Base-by-base conservation (phyloP, 2,329 filamentous ascomycete genomes). In the Dactylellina drechsleri region DNA sequence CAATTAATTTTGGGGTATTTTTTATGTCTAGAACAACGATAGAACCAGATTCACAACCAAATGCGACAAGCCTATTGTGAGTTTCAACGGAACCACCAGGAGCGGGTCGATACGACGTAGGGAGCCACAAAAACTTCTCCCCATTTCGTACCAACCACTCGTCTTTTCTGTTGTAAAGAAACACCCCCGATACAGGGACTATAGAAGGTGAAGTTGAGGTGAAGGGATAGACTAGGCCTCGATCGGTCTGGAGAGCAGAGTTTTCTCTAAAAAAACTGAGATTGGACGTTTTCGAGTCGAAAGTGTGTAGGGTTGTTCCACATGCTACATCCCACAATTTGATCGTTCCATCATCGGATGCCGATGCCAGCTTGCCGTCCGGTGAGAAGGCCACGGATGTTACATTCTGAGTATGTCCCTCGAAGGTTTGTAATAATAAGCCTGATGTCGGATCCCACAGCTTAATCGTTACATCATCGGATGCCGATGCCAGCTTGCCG, bases 391-490 rank as follows among this genome's bases (percentile, higher is more conserved):
- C 43, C 43, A 47, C 43, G 16, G 15, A 15, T 15, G 2, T 47
- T n/a, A 47, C 43, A 2, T 8, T 5, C 1, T 47, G 3, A 15
- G 43, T n/a, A 47, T 47, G 43, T 47, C 43, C 43, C 43, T 47
- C 43, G 4, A 47, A 47, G 1, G 43, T 47, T 18, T 47, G 13
- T 18, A 47, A 16, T 8, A 47, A 16, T n/a, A n/a, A n/a, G n/a
- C 43, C 43, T 8, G 43, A 15, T 47, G 16, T 15, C 4, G 43
- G 43, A 93, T 57, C 53, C 49, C 49, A 66, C 10, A 66, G 15
- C 36, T 49, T 56, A 28, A 66, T 31, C n/a, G 15, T 47, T n/a
- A 1, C 3, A 18, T 47, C 47, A 12, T 36, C 1, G 5, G 61
- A 66, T 28, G 15, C 36, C 23, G 77, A 79, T 41, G 36, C 50